Evolutionary conservation across 805 yeast genomes (phyloP), one percentile per base, ranked within the genome.

Genomic region (Lipomyces chichibuensis): DNA sequence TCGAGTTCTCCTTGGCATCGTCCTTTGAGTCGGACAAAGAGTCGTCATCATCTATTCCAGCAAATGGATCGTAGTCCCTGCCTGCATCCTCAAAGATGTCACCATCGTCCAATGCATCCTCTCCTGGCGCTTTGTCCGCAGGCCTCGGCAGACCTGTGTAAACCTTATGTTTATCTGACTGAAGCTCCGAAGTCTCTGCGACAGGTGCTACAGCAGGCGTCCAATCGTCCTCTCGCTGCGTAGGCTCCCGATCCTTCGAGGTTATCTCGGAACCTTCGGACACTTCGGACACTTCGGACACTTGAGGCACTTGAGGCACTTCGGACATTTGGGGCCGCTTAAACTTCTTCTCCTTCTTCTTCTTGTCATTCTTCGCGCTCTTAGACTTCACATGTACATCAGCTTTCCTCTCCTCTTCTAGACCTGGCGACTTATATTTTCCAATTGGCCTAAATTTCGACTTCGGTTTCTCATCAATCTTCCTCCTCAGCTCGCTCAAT

Each of bases 71-170:
- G 54, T 70, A 70, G 52, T 70, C 72, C 9, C 65, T 46, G 7
- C 72, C 70, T 14, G 64, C 72, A 37, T 70, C 72, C 7, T 64
- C 65, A 35, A 70, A 70, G 13, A 70, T 70, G 39, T 69, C 69
- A 27, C 57, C 65, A n/a, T 59, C 70, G 37, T 52, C 55, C 9
- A 25, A 17, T 5, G 2, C n/a, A 6, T 25, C 55, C 5, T 52
- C 55, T 52, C n/a, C 33, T 25, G 55, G 20, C 25, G 33, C n/a
- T 52, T 52, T 23, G n/a, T 9, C 55, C 17, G 49, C 20, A n/a
- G 14, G 23, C 49, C 3, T n/a, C 20, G 49, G 49, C 49, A 9
- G 20, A 11, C 32, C 33, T 13, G 17, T 13, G 17, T 29, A 13
- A 5, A 25, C 9, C 17, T 52, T 2, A 13, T 29, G 29, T 29